Evolutionary conservation across 306 rosid species (phyloP).

Genomic region (Bauhinia variegata): DNA sequence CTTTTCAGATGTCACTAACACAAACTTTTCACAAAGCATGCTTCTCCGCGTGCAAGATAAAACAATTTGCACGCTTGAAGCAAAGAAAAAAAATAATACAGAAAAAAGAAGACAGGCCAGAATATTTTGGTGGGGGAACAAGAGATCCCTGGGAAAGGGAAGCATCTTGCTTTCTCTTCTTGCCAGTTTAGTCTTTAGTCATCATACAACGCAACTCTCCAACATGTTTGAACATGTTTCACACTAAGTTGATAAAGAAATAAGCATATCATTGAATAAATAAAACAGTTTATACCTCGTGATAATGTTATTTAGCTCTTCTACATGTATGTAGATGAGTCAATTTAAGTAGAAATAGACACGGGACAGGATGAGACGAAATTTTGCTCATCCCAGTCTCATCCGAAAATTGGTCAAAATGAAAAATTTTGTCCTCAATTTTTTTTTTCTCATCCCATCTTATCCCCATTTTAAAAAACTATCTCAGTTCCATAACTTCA

Average conservation of each 20-base stretch:
- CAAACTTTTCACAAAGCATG: background rate
- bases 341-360: too few relatives aligned
- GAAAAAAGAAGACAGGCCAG: background rate
- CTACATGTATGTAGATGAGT: background rate
- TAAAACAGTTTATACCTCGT: too few relatives aligned
- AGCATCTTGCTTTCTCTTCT: constrained; percentile 16
- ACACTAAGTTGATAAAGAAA: background rate
- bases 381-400: too few relatives aligned
- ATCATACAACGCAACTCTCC: background rate
- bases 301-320: background rate
- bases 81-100: too few relatives aligned
- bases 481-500: too few relatives aligned
- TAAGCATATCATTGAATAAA: background rate
- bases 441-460: too few relatives aligned
- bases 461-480: too few relatives aligned
- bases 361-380: too few relatives aligned
- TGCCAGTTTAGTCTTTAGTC: background rate
- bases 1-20: background rate
- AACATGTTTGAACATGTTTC: background rate
- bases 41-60: background rate
- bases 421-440: too few relatives aligned
- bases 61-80: background rate
- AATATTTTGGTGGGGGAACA: background rate
- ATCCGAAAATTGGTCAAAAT: too few relatives aligned
- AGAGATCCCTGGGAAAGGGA: background rate